These are phyloP conservation scores for Ramichloridium luteum DNA, from an alignment of 2,329 filamentous ascomycete species.

Conservation along the genomic window DNA sequence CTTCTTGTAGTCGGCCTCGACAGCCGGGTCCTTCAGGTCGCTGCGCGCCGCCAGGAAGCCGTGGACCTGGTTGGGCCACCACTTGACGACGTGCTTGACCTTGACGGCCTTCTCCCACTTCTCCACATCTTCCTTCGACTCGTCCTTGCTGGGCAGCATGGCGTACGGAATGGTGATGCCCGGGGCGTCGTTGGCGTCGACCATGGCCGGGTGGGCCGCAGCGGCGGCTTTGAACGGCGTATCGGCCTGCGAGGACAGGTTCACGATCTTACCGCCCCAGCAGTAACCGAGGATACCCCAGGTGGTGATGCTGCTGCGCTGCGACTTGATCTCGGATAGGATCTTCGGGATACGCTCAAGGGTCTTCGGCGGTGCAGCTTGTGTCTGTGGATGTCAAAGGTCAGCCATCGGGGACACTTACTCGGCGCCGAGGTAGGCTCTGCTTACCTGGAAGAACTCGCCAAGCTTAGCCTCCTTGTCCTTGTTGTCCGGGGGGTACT, in stretches of 20 bases:
- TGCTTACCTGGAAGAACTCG: slow-evolving; percentile 43
- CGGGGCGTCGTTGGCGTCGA: slow-evolving; percentile 45
- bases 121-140: slow-evolving; percentile 40
- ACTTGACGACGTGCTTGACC: slow-evolving; percentile 35
- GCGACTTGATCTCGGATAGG: slow-evolving; percentile 41
- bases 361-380: slow-evolving; percentile 46
- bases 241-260: slow-evolving; percentile 38
- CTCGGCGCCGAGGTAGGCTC: too few relatives aligned
- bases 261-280: slow-evolving; percentile 46
- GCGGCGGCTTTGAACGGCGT: slow-evolving; percentile 47
- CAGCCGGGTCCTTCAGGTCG: slow-evolving; percentile 35
- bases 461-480: slow-evolving; percentile 49
- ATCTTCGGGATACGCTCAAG: slow-evolving; percentile 44
- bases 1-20: slow-evolving; percentile 39
- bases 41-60: slow-evolving; percentile 25
- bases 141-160: slow-evolving; percentile 46
- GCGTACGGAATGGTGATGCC: slow-evolving; percentile 45
- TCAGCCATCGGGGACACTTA: too few relatives aligned
- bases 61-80: slow-evolving; percentile 35
- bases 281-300: slow-evolving; percentile 52
- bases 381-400: slow-evolving; percentile 23
- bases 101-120: slow-evolving; percentile 38
- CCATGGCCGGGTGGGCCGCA: slow-evolving; percentile 48
- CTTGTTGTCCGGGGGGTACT: slow-evolving; percentile 38
- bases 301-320: slow-evolving; percentile 35